Evolutionary conservation across 129 eudicot species (phyloP), one percentile per base, ranked within the genome.

Genomic region (Flaveria robusta): DNA sequence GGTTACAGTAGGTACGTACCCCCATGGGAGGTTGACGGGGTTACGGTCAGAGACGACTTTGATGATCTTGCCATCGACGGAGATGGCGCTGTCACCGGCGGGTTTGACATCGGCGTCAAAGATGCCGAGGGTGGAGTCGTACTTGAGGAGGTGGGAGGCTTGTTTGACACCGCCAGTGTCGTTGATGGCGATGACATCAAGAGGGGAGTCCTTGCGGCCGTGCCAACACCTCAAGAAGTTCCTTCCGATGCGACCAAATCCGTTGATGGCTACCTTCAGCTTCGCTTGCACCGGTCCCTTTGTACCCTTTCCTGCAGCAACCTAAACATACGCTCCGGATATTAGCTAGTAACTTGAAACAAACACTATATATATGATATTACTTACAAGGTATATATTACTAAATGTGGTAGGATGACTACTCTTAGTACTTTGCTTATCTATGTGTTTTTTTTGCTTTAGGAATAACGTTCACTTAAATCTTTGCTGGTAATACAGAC

Each of bases 191-290:
- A 94, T 83, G 68, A 94, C 88, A 34, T 94, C 98, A 1, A 94
- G 89, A 42, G 97, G 97, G 0, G 98, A 94, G 72, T 91, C 97
- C 70, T 94, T 91, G 77, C 99, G 75, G 0, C 99, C 99, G 45
- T 94, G 97, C 99, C 99, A 91, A 74, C 99, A 94, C 85, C 99
- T 86, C 85, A 94, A 82, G 92, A 94, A 94, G 81, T 94, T 94
- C 88, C 99, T 91, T 76, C 99, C 97, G 14, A 94, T 94, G 43
- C 99, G 87, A 6, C 97, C 99, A 49, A 91, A 94, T 16, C 99
- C 99, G 46, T 94, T 94, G 80, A 94, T 93, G 26, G 98, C 98
- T 11, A 93, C 98, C 80, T 93, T 93, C 67, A 90, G 79, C 79
- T 93, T 90, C 6, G 97, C 96, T 81, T 94, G 89, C 62, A 87